Conservation (phyloP, 306 rosid species). For the Rubus parviflorus region DNA sequence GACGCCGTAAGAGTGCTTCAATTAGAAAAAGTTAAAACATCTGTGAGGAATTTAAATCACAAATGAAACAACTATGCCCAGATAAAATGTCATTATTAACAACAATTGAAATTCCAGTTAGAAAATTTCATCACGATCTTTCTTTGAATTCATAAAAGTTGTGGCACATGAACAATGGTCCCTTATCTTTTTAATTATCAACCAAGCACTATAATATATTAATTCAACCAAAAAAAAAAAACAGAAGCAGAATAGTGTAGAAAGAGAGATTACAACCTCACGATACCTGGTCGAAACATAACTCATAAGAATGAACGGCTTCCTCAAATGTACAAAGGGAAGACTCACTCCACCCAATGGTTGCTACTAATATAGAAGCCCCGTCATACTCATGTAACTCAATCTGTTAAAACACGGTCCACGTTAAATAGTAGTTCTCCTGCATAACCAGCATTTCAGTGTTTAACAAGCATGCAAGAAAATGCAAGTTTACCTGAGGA, state of each 20-base stretch:
- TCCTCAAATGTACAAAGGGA: constrained; percentile 61
- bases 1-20: not conserved
- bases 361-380: constrained; percentile 68
- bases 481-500: constrained; percentile 69
- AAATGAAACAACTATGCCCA: not conserved
- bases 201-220: not conserved
- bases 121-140: not conserved
- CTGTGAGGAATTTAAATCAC: not conserved
- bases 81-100: not conserved
- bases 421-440: not conserved
- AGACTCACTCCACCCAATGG: constrained; percentile 79
- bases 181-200: not conserved
- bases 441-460: not conserved
- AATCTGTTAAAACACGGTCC: constrained; percentile 49
- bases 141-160: not conserved
- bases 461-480: not conserved
- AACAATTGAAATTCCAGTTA: not conserved
- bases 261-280: constrained; percentile 14
- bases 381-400: constrained; percentile 80
- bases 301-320: constrained; percentile 53
- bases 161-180: not conserved
- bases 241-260: constrained; percentile 5
- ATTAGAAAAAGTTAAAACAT: too few species aligned
- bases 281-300: constrained; percentile 71
- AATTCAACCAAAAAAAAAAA: constrained; percentile 9